Conservation (phyloP, 768 basidiomycete species). For the Amanita pallidorosea region DNA sequence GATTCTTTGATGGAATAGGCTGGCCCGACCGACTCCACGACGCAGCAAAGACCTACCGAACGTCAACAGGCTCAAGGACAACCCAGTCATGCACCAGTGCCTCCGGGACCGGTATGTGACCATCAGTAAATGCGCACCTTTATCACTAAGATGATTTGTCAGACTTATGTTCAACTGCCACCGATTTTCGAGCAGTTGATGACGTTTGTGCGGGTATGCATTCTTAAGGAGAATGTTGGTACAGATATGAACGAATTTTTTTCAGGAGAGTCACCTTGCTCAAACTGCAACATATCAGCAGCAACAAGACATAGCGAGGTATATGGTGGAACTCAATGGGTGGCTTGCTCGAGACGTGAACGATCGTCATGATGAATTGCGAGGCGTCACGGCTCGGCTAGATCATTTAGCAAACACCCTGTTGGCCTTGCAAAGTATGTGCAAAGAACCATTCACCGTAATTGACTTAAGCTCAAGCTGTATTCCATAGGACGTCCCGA, state of each 20-base stretch:
- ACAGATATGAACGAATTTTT: constrained; percentile 5
- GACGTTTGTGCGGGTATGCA: constrained; percentile 51
- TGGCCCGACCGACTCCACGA: not conserved
- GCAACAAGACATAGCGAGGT: constrained; percentile 70
- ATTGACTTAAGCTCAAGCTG: not conserved
- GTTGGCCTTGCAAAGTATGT: constrained; percentile 19
- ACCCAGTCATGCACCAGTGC: constrained; percentile 33
- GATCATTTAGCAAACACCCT: constrained; percentile 34
- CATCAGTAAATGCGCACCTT: not conserved
- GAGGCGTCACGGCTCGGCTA: constrained; percentile 53
- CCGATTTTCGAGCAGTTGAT: constrained; percentile 59
- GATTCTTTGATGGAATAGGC: not conserved
- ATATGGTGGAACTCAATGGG: constrained; percentile 64
- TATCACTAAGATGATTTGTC: constrained; percentile 5
- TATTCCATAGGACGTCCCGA: not conserved
- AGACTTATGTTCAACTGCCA: constrained; percentile 56
- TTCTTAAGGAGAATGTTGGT: not conserved
- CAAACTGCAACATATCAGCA: constrained; percentile 70
- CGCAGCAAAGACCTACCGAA: constrained; percentile 12
- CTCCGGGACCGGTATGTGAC: constrained; percentile 40
- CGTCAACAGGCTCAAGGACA: constrained; percentile 12
- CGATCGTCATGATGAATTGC: constrained; percentile 68
- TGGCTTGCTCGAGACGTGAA: constrained; percentile 75
- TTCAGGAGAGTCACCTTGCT: constrained; percentile 65
- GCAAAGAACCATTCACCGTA: not conserved